Conservation (phyloP, 1,284 basidiomycete genomes). For the Phlebopus sp. region DNA sequence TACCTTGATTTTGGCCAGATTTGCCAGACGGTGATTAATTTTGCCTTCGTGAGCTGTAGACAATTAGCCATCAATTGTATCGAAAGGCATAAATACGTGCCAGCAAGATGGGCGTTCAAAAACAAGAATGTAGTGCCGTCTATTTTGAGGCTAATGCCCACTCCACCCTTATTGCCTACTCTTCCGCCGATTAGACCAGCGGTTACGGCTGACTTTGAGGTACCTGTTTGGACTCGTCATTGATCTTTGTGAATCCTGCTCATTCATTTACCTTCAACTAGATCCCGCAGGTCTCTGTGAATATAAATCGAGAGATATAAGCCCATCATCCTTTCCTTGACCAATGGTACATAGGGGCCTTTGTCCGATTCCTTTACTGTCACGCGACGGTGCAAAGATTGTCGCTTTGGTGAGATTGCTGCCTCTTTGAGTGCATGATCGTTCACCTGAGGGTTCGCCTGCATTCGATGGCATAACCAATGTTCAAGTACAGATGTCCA, state of each 20-base stretch:
- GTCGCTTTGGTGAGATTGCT: constrained; percentile 23
- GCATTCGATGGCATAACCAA: constrained; percentile 59
- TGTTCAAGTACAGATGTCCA: constrained; percentile 76
- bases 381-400: constrained; percentile 33
- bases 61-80: background rate
- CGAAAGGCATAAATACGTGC: constrained; percentile 34
- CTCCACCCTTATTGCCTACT: constrained; percentile 84
- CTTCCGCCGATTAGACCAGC: constrained; percentile 85
- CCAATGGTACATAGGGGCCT: constrained; percentile 76
- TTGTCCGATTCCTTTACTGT: constrained; percentile 42
- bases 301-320: constrained; percentile 77
- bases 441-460: constrained; percentile 20
- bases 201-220: constrained; percentile 72
- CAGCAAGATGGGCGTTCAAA: constrained; percentile 85
- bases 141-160: constrained; percentile 79
- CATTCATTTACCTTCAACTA: constrained; percentile 55
- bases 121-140: constrained; percentile 75
- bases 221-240: constrained; percentile 40
- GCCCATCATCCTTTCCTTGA: constrained; percentile 88
- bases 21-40: constrained; percentile 64
- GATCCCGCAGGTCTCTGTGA: constrained; percentile 59
- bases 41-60: constrained; percentile 73
- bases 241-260: background rate
- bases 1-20: constrained; percentile 75
- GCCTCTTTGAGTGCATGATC: constrained; percentile 20